Base-by-base conservation (phyloP, 1,139 yeast species). In the Suhomyces bolitotheri region DNA sequence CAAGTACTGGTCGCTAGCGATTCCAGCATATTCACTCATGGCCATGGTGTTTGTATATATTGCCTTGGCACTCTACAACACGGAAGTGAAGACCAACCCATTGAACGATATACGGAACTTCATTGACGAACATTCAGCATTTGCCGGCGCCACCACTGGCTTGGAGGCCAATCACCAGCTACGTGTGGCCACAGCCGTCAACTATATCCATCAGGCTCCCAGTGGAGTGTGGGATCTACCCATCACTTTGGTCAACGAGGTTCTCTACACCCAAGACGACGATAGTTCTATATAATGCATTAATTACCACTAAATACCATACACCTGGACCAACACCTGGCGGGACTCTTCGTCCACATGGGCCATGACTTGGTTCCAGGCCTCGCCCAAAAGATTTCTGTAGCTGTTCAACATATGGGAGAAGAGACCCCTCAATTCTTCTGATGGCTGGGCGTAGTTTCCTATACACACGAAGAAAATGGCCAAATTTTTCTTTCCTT, bases 211-310 rank as follows among this genome's bases (percentile, higher is more conserved):
- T 41, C 52, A 55, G 19, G 76, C 86, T 4, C 80, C 92, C 0
- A 84, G 86, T 49, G 96, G 95, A 0, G 92, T 89, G 7, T 77
- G 88, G 76, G 97, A 89, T 55, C 53, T 88, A 33, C 92, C 96
- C 1, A 65, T 87, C 2, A 71, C 79, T 3, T 72, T 79, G 33
- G 96, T 85, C 0, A 83, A 85, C 52, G 74, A 75, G 35, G 81
- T 85, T 0, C 60, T 88, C 15, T 88, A 86, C 47, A 51, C 44
- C 4, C 44, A 46, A 7, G 31, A 29, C 4, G 27, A 23, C 6
- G 32, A 29, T 12, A 8, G 8, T 17, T 8, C n/a, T 3, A 15
- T 19, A 27, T 19, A 27, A 22, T 28, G 31, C 31, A 28, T 23
- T 24, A 15, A 15, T 13, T 19, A 27, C 29, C 5, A 13, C 38